A percentile compares a stretch with the other conserved stretches of the same genome.
phyloP scores from a whole-genome alignment of 129 eudicot species.

The Escallonia rubra region DNA sequence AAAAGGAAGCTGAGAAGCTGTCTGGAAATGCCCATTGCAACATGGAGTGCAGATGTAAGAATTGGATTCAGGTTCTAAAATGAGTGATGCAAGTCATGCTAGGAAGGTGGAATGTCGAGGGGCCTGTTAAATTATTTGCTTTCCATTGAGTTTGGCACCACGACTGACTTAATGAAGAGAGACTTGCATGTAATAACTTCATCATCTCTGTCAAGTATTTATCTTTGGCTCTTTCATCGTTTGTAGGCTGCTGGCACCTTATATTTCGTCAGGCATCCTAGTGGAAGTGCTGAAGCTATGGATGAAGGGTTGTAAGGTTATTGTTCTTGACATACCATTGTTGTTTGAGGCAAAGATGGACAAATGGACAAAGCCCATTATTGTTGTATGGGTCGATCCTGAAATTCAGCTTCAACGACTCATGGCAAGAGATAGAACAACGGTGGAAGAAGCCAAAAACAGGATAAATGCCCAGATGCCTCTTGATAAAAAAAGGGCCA shows the following conservation, averaged over 20 bases:
- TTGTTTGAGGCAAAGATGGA: conserved; percentile 85
- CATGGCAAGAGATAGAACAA: conserved; percentile 63
- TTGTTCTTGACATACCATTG: conserved; percentile 81
- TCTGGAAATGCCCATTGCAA: no score
- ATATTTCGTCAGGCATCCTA: conserved; percentile 69
- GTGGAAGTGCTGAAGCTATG: conserved; percentile 79
- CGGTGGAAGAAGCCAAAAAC: conserved; percentile 75
- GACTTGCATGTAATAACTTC: background rate
- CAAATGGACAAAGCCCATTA: conserved; percentile 77
- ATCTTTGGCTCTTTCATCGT: conserved; percentile 1
- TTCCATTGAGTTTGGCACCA: background rate
- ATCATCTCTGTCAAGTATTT: background rate
- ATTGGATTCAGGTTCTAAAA: no score
- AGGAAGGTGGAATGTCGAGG: no score
- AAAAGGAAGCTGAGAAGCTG: no score
- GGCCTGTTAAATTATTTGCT: no score
- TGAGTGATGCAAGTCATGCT: no score
- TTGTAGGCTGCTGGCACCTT: conserved; percentile 88
- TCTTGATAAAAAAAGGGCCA: conserved; percentile 59
- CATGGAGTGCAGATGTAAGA: no score
- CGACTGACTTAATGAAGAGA: background rate
- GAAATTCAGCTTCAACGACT: conserved; percentile 80
- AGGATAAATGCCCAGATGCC: conserved; percentile 91
- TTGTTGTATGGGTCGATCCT: conserved; percentile 90
- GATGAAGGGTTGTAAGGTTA: conserved; percentile 66